A percentile compares a stretch with the other conserved stretches of the same genome.
Evolutionary conservation across 805 yeast genomes (phyloP).

Genomic region (Starmerella apis): DNA sequence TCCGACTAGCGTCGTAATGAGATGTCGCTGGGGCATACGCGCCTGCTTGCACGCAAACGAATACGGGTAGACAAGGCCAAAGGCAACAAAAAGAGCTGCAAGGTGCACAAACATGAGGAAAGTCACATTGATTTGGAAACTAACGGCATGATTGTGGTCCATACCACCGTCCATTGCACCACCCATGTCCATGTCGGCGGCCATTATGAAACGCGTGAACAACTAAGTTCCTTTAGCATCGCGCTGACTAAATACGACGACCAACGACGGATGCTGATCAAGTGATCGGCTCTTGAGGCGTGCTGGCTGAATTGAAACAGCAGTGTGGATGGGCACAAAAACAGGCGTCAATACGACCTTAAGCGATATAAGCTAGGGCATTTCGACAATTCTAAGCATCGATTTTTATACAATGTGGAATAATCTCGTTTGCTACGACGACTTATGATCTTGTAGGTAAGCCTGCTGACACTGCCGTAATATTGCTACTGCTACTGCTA

Average conservation of each 20-base stretch:
- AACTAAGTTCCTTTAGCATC: background rate
- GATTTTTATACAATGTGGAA: too few species aligned
- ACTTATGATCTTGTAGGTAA: too few species aligned
- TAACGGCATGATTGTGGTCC: constrained; percentile 20
- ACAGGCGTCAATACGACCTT: too few species aligned
- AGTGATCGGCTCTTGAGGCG: too few species aligned
- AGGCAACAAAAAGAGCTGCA: constrained; percentile 30
- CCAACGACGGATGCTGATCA: background rate
- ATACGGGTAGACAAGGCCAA: constrained; percentile 35
- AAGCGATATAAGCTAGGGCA: too few species aligned
- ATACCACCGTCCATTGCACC: constrained; percentile 12
- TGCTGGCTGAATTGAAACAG: too few species aligned
- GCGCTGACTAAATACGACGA: background rate
- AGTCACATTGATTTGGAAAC: constrained; percentile 19
- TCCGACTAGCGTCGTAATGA: constrained; percentile 33
- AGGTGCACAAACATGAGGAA: constrained; percentile 29
- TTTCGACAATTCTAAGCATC: too few species aligned
- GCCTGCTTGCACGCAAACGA: constrained; percentile 36
- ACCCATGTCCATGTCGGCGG: constrained; percentile 13
- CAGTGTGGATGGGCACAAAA: too few species aligned
- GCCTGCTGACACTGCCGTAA: too few species aligned
- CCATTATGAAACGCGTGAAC: constrained; percentile 8
- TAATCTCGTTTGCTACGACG: too few species aligned
- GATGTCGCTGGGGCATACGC: constrained; percentile 30
- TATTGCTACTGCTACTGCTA: too few species aligned